These are phyloP conservation scores for Lachnellula cervina DNA, from an alignment of 2,329 filamentous ascomycete genomes.

Conservation along the genomic window DNA sequence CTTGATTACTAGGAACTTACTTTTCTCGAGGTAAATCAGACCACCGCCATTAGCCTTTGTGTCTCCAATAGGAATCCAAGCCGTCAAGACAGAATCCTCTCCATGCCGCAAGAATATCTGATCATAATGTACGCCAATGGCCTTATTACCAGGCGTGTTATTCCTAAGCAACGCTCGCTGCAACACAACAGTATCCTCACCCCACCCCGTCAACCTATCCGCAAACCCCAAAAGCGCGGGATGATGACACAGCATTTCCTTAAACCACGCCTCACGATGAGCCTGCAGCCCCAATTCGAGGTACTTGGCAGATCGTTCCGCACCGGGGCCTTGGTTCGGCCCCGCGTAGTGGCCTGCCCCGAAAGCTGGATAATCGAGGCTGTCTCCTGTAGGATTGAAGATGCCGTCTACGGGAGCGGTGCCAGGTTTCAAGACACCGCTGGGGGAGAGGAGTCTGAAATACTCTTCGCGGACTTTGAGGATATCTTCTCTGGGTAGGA, in stretches of 20 bases:
- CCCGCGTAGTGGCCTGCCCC: slow-evolving; percentile 44
- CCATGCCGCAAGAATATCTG: slow-evolving; percentile 48
- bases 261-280: slow-evolving; percentile 49
- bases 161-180: slow-evolving; percentile 44
- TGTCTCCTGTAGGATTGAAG: slow-evolving; percentile 40
- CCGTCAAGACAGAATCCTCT: slow-evolving; percentile 43
- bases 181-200: slow-evolving; percentile 48
- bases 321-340: slow-evolving; percentile 38
- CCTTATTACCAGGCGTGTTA: slow-evolving; percentile 45
- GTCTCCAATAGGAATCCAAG: slow-evolving; percentile 49
- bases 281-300: slow-evolving; percentile 49
- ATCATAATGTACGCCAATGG: slow-evolving; percentile 50
- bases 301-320: slow-evolving; percentile 32
- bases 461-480: slow-evolving; percentile 47
- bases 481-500: slow-evolving; percentile 49
- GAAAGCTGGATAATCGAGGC: slow-evolving; percentile 44
- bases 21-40: slow-evolving; percentile 53
- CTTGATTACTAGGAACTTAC: slow-evolving; percentile 15
- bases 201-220: slow-evolving; percentile 49
- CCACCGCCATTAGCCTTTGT: slow-evolving; percentile 51
- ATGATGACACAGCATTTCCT: slow-evolving; percentile 45
- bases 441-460: slow-evolving; percentile 49
- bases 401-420: slow-evolving; percentile 48
- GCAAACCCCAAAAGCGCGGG: slow-evolving; percentile 46
- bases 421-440: slow-evolving; percentile 50